Evolutionary conservation across 768 basidiomycete species (phyloP).

Genomic region (Tricholoma flavovirens): DNA sequence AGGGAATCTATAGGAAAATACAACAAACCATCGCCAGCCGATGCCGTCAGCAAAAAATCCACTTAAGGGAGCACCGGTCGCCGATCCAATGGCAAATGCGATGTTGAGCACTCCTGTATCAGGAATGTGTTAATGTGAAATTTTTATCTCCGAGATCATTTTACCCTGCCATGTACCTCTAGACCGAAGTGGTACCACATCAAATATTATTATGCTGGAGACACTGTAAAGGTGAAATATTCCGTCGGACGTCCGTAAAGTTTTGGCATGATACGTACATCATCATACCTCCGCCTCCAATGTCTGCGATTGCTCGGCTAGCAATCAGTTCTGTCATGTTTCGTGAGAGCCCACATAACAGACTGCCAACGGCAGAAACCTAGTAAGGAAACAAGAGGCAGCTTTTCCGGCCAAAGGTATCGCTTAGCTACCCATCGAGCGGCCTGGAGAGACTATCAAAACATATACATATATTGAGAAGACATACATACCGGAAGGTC

Average conservation of each 20-base stretch:
- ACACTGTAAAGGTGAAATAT: conserved; percentile 30
- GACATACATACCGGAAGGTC: conserved; percentile 48
- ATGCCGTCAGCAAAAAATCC: conserved; percentile 58
- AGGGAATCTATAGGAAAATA: not conserved
- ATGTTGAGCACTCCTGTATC: conserved; percentile 50
- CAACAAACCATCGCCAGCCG: conserved; percentile 57
- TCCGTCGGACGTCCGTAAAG: not conserved
- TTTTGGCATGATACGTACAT: conserved; percentile 35
- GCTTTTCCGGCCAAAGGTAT: conserved; percentile 58
- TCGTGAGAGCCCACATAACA: conserved; percentile 47
- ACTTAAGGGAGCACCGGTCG: conserved; percentile 57
- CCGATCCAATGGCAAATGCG: conserved; percentile 52
- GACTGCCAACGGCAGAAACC: conserved; percentile 47
- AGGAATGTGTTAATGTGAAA: not conserved
- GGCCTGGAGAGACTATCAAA: conserved; percentile 32
- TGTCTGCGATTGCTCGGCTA: conserved; percentile 49
- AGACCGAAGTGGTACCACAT: conserved; percentile 54
- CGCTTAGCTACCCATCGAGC: conserved; percentile 58
- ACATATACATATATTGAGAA: not conserved
- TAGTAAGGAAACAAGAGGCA: conserved; percentile 52
- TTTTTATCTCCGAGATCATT: not conserved
- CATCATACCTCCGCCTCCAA: conserved; percentile 59
- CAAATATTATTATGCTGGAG: conserved; percentile 61
- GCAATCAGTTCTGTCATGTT: conserved; percentile 51
- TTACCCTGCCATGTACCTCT: conserved; percentile 69